Evolutionary conservation across 345 rosid species (phyloP).

Genomic region (Gossypioides kirkii): DNA sequence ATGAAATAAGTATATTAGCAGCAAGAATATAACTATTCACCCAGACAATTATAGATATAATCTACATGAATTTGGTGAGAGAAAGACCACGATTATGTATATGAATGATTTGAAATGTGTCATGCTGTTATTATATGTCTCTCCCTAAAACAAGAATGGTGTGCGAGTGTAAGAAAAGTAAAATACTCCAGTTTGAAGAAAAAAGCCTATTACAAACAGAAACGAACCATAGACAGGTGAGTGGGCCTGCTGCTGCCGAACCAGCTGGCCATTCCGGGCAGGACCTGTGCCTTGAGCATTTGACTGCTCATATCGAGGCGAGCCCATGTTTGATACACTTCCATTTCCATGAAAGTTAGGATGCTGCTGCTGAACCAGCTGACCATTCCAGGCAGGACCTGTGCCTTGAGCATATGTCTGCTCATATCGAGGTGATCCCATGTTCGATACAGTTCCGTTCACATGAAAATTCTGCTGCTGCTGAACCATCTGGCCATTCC

Average conservation of each 20-base stretch:
- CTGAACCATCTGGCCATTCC: slow-evolving; percentile 12
- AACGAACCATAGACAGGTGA: slow-evolving; percentile 68
- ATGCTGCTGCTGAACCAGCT: slow-evolving; percentile 46
- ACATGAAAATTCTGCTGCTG: no score
- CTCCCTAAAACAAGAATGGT: neutral
- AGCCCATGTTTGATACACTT: slow-evolving; percentile 24
- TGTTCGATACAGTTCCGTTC: no score
- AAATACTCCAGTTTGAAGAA: neutral
- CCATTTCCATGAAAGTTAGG: slow-evolving; percentile 21
- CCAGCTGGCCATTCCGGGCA: slow-evolving; percentile 71
- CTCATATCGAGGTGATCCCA: slow-evolving; percentile 49
- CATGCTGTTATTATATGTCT: neutral
- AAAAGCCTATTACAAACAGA: slow-evolving; percentile 9
- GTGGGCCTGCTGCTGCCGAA: slow-evolving; percentile 52
- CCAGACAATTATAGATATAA: neutral
- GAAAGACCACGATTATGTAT: neutral
- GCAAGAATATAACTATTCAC: neutral
- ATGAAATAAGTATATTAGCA: slow-evolving; percentile 15
- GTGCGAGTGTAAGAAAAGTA: neutral
- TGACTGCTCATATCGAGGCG: slow-evolving; percentile 60
- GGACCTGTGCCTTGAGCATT: slow-evolving; percentile 49
- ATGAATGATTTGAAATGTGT: neutral
- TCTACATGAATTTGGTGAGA: neutral
- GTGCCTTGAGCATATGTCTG: slow-evolving; percentile 54
- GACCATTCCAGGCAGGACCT: slow-evolving; percentile 70